Base-by-base conservation (phyloP, 2,329 filamentous ascomycete species). In the Lachnellula hyalina region DNA sequence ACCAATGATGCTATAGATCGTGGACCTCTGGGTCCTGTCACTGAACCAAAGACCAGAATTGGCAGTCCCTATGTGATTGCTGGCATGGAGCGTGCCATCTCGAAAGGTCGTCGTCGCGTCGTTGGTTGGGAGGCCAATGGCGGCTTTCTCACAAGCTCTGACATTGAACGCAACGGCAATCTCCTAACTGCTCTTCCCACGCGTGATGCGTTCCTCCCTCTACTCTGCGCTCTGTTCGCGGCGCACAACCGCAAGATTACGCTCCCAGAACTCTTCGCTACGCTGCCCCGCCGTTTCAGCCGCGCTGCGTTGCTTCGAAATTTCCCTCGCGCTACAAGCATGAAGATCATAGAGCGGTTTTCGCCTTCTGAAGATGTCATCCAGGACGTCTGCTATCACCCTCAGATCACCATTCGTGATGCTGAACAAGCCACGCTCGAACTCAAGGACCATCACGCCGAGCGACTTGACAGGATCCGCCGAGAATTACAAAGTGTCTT, bases 81-180 rank as follows among this genome's bases (percentile, higher is more conserved):
- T 8, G 68, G 68, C 19, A 69, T 70, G 67, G 63, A 70, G 58
- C 47, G 51, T n/a, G 65, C 67, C n/a, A 55, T 62, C 34, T 35
- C 52, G 7, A 68, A 67, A 54, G 67, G 67, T 0, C 63, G 63
- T 48, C 50, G 41, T 14, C 63, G 63, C 28, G 65, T 70, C 52
- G 65, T 62, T 51, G 68, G 68, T 42, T 70, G 68, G 68, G 68
- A 70, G 58, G 67, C 68, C 34, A 70, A 70, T 38, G 68, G 68
- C 12, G 68, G 68, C 12, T 70, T 70, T 53, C 65, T 70, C 47
- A 69, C 68, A 1, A 65, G 66, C 25, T 68, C 63, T 11, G 63
- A 70, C 38, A 61, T 70, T 36, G 53, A 65, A 49, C 60, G 60
- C 17, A 60, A 69, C 34, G 65, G 63, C 47, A 65, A 67, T 41